Evolutionary conservation across 306 rosid genomes (phyloP).

Genomic region (Crotalaria pallida): DNA sequence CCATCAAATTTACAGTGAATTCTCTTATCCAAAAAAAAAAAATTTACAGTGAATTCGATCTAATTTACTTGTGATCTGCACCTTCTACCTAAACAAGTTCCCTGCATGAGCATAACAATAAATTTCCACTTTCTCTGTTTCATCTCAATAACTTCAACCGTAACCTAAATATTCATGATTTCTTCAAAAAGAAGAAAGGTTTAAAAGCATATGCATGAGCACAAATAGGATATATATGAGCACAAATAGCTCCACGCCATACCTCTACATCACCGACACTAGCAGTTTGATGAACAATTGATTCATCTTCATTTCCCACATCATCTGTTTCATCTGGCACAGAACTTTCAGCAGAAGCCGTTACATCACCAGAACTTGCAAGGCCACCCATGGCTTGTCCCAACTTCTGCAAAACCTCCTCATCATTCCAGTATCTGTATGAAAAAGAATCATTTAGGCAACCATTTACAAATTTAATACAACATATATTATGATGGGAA

Average conservation of each 20-base stretch:
- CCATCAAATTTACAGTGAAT: conserved; percentile 10
- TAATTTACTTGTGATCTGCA: background rate
- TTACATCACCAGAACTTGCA: conserved; percentile 57
- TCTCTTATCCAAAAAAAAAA: too few species aligned
- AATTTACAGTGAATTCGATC: background rate
- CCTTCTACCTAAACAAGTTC: background rate
- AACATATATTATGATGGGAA: background rate
- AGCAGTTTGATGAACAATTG: conserved; percentile 89
- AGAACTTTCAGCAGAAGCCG: conserved; percentile 58
- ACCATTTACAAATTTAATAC: background rate
- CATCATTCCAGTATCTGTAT: conserved; percentile 88
- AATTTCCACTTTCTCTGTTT: background rate
- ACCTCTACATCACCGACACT: conserved; percentile 98
- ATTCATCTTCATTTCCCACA: conserved; percentile 82
- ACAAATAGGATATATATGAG: background rate
- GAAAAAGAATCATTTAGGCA: conserved; percentile 11
- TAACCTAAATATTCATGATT: background rate
- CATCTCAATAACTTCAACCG: conserved; percentile 4
- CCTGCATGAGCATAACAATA: background rate
- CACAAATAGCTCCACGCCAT: background rate
- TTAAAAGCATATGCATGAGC: background rate
- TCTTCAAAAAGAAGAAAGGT: conserved; percentile 6
- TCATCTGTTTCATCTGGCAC: conserved; percentile 79
- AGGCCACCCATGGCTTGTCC: conserved; percentile 94
- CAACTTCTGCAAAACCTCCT: conserved; percentile 69